phyloP scores from a whole-genome alignment of 495 filamentous ascomycete genomes.

The Penicillium macrosclerotiorum region DNA sequence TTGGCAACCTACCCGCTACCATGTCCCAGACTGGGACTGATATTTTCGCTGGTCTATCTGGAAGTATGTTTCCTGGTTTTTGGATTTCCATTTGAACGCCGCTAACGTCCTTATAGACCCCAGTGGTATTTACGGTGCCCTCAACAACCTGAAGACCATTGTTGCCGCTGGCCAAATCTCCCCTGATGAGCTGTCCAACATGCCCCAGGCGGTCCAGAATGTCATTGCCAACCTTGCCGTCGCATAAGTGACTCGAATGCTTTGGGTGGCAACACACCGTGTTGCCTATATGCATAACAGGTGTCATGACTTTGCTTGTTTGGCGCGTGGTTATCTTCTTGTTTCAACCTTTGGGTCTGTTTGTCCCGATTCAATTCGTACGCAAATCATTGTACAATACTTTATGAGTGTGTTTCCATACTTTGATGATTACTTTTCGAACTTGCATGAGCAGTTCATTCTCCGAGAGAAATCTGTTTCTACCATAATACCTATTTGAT shows the following conservation, averaged over 20 bases:
- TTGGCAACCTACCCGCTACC: constrained; percentile 12
- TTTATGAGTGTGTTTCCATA: constrained; percentile 10
- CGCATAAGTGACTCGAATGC: constrained; percentile 1
- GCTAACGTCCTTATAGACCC: constrained; percentile 13
- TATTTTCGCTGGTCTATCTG: constrained; percentile 13
- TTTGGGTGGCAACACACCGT: neutral
- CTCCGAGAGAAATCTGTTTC: constrained; percentile 1
- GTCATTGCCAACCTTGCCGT: constrained; percentile 15
- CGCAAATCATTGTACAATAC: constrained; percentile 12
- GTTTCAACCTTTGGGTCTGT: neutral
- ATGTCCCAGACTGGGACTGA: constrained; percentile 6
- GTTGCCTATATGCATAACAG: constrained; percentile 7
- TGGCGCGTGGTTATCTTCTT: neutral
- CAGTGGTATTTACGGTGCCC: constrained; percentile 16
- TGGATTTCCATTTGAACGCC: too few species aligned
- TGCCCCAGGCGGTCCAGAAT: constrained; percentile 15
- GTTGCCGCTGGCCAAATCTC: constrained; percentile 14
- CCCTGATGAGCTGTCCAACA: constrained; percentile 9
- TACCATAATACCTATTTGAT: neutral
- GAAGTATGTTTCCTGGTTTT: constrained; percentile 13
- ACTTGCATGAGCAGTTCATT: neutral
- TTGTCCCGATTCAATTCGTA: neutral
- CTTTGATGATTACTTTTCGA: neutral
- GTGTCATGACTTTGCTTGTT: constrained; percentile 11
- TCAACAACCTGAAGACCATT: constrained; percentile 13